These are phyloP conservation scores for Suhomyces yuchorum DNA, from an alignment of 1,139 yeast genomes.

Conservation along the genomic window DNA sequence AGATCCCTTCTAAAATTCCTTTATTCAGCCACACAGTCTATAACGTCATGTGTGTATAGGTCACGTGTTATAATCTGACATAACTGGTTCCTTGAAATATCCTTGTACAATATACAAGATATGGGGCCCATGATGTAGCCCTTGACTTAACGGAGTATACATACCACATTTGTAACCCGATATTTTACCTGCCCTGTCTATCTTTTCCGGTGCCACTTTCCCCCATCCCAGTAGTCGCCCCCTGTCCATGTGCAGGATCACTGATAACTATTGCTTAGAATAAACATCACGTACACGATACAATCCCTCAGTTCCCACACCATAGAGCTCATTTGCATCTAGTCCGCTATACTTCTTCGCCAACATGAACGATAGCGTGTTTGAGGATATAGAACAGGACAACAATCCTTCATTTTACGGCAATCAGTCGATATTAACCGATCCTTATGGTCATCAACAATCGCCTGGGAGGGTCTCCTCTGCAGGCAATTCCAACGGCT, in stretches of 20 bases:
- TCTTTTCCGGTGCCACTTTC: no score
- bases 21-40: no score
- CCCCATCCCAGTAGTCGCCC: neutral
- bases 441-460: constrained; percentile 28
- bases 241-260: constrained; percentile 1
- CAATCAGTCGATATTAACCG: constrained; percentile 30
- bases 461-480: neutral
- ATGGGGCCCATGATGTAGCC: no score
- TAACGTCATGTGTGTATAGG: no score
- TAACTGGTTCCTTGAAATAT: no score
- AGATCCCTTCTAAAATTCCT: no score
- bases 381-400: constrained; percentile 50
- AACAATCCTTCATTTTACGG: constrained; percentile 52
- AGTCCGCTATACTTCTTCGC: neutral
- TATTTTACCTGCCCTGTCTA: no score
- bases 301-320: neutral
- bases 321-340: neutral
- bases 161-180: no score
- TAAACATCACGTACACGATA: constrained; percentile 1
- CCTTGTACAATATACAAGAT: no score
- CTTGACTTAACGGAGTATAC: no score
- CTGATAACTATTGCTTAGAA: constrained; percentile 7
- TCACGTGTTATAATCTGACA: no score
- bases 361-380: constrained; percentile 19
- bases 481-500: neutral